Conservation (phyloP, 1,284 basidiomycete species). For the Pisolithus thermaeus region DNA sequence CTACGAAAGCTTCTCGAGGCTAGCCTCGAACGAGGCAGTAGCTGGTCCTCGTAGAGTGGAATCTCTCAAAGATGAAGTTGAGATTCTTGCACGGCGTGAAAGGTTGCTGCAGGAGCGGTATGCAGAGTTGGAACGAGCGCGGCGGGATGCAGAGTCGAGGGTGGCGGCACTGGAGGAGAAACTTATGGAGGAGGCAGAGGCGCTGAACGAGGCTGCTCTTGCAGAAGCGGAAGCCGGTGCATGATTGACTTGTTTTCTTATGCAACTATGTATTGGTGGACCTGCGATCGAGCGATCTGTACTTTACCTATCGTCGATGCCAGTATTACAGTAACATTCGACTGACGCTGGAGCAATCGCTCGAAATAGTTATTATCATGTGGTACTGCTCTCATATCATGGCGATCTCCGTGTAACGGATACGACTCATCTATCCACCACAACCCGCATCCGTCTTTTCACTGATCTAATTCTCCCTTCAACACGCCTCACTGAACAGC, state of each 20-base stretch:
- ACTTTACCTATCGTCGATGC: not conserved
- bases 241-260: slow-evolving; percentile 7
- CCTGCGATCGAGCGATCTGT: not conserved
- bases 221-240: slow-evolving; percentile 48
- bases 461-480: not conserved
- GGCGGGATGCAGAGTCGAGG: slow-evolving; percentile 56
- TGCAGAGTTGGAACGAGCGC: slow-evolving; percentile 74
- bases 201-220: slow-evolving; percentile 69
- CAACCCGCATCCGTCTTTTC: not conserved
- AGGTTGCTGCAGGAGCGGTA: slow-evolving; percentile 73
- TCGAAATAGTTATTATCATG: too few relatives aligned
- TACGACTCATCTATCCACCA: not conserved
- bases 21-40: slow-evolving; percentile 67
- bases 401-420: slow-evolving; percentile 19
- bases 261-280: slow-evolving; percentile 4
- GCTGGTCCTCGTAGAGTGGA: slow-evolving; percentile 73
- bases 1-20: slow-evolving; percentile 69
- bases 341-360: slow-evolving; percentile 22
- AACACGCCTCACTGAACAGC: slow-evolving; percentile 1
- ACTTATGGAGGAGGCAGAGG: slow-evolving; percentile 78
- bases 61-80: slow-evolving; percentile 79
- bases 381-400: slow-evolving; percentile 20
- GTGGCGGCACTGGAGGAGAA: slow-evolving; percentile 67
- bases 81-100: slow-evolving; percentile 71
- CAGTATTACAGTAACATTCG: not conserved